Evolutionary conservation across 371 early-diverging fungal species (phyloP), one percentile per base, ranked within the genome.

Genomic region (Mortierella sp.): DNA sequence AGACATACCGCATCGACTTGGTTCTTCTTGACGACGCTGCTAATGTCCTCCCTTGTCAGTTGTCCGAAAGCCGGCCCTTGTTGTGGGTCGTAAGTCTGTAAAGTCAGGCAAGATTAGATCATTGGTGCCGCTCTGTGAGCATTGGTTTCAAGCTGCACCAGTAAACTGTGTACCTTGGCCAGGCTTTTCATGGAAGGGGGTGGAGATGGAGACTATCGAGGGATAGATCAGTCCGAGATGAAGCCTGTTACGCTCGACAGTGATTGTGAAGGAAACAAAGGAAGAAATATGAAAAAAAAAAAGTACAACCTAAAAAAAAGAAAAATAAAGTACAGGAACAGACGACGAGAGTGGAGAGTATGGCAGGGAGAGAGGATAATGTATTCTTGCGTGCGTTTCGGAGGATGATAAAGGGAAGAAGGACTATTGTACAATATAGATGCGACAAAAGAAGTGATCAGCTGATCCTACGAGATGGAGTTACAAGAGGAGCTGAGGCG

Each of bases 11-110:
- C 27, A 32, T 64, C 60, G 26, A 79, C 80, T 54, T 83, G 84
- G 2, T 83, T 84, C 64, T 80, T 80, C 32, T 62, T 79, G 57
- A 88, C 80, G 31, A 86, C 85, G 44, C 66, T 65, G 47, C 86
- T 86, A 69, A 88, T 88, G 64, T 85, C 88, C 50, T 86, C 86
- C 61, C 88, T 84, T 64, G 73, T 75, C 39, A 88, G 80, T 56
- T 86, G 85, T 63, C 88, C 88, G 72, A 86, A 88, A 46, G 82
- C 70, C 48, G 79, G 70, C 64, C 75, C 70, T 53, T 55, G 59
- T 19, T 63, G 66, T 34, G 66, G 70, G 70, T 64, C 69, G 75
- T 66, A 70, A 39, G 73, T 55, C 75, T 66, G 49, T 21, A 12
- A 12, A 34, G 12, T 23, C 11, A 23, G 14, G 14, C 46, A 44